Evolutionary conservation across 108 stramenopile species (phyloP).

Genomic region (Fragilaria radians): DNA sequence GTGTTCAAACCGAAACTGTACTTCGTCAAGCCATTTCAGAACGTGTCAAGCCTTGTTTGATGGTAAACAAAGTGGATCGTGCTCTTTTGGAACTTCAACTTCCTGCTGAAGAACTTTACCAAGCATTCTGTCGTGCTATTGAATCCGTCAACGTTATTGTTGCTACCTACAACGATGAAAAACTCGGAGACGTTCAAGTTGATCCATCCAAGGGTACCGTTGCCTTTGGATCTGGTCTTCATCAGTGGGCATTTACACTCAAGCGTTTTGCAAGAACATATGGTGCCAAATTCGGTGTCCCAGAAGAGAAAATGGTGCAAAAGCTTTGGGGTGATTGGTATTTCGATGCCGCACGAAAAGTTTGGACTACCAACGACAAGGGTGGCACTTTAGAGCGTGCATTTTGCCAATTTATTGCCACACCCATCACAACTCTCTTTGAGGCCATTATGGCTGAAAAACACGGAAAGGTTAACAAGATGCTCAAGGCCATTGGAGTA

Average conservation of each 20-base stretch:
- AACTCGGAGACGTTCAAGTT: constrained; percentile 95
- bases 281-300: constrained; percentile 96
- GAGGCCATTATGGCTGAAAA: constrained; percentile 99
- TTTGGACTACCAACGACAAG: constrained; percentile 90
- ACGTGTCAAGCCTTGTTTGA: constrained; percentile 97
- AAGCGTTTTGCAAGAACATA: constrained; percentile 99
- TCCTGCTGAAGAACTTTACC: constrained; percentile 99
- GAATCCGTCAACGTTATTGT: constrained; percentile 99
- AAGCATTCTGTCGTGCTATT: constrained; percentile 97
- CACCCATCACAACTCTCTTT: constrained; percentile 97
- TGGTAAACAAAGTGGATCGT: constrained; percentile 99
- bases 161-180: constrained; percentile 98
- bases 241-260: constrained; percentile 99
- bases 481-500: constrained; percentile 98
- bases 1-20: constrained; percentile 99
- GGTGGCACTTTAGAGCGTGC: constrained; percentile 91
- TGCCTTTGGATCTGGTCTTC: constrained; percentile 99
- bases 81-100: constrained; percentile 98
- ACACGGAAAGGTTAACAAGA: constrained; percentile 97
- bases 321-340: constrained; percentile 99
- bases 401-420: constrained; percentile 99
- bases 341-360: constrained; percentile 88
- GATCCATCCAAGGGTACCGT: constrained; percentile 98
- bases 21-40: constrained; percentile 99
- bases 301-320: constrained; percentile 96